A percentile compares a stretch with the other conserved stretches of the same genome.
Conservation (phyloP, 116 monocot genomes). For the Iris pallida region DNA sequence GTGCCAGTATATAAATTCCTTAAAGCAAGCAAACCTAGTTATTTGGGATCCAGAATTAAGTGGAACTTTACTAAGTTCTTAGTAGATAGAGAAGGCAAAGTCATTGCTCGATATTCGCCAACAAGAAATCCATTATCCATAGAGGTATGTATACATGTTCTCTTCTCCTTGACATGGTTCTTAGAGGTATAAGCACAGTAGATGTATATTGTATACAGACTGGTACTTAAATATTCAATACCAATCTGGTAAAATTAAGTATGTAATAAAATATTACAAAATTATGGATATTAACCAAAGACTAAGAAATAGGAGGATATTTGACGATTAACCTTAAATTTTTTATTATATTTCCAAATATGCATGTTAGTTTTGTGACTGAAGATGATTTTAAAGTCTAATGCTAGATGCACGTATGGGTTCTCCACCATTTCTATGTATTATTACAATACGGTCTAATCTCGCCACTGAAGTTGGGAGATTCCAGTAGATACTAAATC, state of each 20-base stretch:
- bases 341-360: background rate
- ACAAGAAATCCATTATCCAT: constrained; percentile 41
- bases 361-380: too few relatives aligned
- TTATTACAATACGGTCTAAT: too few relatives aligned
- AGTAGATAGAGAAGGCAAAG: constrained; percentile 52
- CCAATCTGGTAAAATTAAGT: background rate
- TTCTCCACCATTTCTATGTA: too few relatives aligned
- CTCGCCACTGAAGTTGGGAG: too few relatives aligned
- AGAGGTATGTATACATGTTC: constrained; percentile 22
- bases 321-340: background rate
- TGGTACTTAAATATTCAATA: background rate
- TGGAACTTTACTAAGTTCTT: constrained; percentile 88
- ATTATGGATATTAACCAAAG: background rate
- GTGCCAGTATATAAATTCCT: constrained; percentile 80
- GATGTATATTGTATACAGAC: background rate
- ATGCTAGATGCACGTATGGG: too few relatives aligned
- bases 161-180: background rate
- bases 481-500: too few relatives aligned
- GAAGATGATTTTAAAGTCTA: too few relatives aligned
- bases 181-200: background rate
- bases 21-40: constrained; percentile 63
- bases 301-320: background rate
- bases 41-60: constrained; percentile 62
- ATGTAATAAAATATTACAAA: too few relatives aligned
- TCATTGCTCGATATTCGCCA: constrained; percentile 35